These are phyloP conservation scores for Parathielavia hyrcaniae DNA, from an alignment of 495 filamentous ascomycete genomes.

Conservation along the genomic window DNA sequence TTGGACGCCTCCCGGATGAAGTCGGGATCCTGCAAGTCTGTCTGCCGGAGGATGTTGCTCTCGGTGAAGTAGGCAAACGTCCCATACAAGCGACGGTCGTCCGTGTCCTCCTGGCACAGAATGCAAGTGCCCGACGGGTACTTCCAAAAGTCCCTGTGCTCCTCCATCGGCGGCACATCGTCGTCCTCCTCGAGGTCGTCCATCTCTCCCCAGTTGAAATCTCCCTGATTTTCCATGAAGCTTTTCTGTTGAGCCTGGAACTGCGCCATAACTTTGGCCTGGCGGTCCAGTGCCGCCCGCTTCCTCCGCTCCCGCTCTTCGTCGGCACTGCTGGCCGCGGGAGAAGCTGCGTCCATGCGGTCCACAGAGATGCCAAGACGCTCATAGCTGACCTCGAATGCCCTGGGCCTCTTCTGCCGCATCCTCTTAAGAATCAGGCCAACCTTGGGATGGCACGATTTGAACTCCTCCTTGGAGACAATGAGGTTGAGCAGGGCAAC, in stretches of 20 bases:
- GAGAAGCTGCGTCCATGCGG: constrained; percentile 48
- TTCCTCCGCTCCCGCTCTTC: constrained; percentile 80
- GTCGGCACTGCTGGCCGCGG: constrained; percentile 51
- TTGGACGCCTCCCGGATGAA: constrained; percentile 76
- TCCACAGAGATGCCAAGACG: constrained; percentile 47
- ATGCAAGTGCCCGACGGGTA: constrained; percentile 95
- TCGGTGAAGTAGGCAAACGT: constrained; percentile 85
- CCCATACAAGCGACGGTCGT: constrained; percentile 80
- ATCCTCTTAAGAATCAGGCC: constrained; percentile 78
- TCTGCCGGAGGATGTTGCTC: constrained; percentile 81
- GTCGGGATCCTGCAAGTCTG: constrained; percentile 70
- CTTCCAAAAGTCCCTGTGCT: constrained; percentile 73
- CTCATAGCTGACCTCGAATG: constrained; percentile 58
- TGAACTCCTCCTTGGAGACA: constrained; percentile 64
- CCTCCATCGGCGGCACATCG: constrained; percentile 56
- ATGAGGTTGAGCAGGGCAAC: constrained; percentile 70
- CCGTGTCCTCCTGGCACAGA: constrained; percentile 91
- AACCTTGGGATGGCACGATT: constrained; percentile 78
- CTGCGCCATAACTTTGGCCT: constrained; percentile 91
- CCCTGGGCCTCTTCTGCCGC: constrained; percentile 66
- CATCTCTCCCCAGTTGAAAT: constrained; percentile 75
- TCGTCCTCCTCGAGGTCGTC: constrained; percentile 61
- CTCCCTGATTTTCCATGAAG: constrained; percentile 79
- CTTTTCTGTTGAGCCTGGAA: constrained; percentile 95
- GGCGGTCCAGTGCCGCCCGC: constrained; percentile 76